These are phyloP conservation scores for Pleurotus ostreatus DNA, from an alignment of 768 basidiomycete genomes.

Conservation along the genomic window DNA sequence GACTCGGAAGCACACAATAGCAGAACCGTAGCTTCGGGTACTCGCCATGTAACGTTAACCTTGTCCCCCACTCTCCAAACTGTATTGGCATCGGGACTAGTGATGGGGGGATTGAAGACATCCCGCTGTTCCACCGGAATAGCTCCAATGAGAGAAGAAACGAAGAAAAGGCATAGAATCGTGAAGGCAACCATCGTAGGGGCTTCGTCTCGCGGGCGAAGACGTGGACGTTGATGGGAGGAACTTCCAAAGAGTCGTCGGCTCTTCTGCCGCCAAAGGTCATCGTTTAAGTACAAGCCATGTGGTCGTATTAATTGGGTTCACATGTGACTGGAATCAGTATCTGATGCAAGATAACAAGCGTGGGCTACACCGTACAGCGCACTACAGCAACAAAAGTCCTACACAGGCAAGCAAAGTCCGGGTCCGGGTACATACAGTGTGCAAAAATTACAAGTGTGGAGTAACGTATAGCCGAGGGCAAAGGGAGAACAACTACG, in stretches of 20 bases:
- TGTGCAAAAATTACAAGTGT: background rate
- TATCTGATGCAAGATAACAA: slow-evolving; percentile 2
- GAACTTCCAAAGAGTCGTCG: slow-evolving; percentile 3
- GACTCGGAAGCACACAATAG: background rate
- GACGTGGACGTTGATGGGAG: slow-evolving; percentile 3
- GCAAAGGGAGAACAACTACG: background rate
- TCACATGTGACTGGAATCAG: background rate
- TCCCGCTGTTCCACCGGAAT: slow-evolving; percentile 35
- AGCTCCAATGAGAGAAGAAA: slow-evolving; percentile 27
- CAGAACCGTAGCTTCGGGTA: slow-evolving; percentile 2
- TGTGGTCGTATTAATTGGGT: background rate
- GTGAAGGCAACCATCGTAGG: slow-evolving; percentile 26
- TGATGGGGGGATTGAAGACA: slow-evolving; percentile 49
- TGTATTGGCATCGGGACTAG: slow-evolving; percentile 37
- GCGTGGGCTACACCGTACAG: background rate
- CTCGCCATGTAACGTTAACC: slow-evolving; percentile 53
- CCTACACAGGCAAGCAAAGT: background rate
- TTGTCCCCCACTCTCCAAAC: slow-evolving; percentile 47
- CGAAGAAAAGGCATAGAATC: slow-evolving; percentile 24
- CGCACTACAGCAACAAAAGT: background rate
- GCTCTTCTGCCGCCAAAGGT: background rate
- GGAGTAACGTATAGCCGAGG: background rate
- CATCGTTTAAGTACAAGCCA: slow-evolving; percentile 4
- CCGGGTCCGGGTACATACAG: background rate
- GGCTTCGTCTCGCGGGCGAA: slow-evolving; percentile 7